These are phyloP conservation scores for Rutstroemia sp. DNA, from an alignment of 2,329 filamentous ascomycete genomes.

Conservation along the genomic window DNA sequence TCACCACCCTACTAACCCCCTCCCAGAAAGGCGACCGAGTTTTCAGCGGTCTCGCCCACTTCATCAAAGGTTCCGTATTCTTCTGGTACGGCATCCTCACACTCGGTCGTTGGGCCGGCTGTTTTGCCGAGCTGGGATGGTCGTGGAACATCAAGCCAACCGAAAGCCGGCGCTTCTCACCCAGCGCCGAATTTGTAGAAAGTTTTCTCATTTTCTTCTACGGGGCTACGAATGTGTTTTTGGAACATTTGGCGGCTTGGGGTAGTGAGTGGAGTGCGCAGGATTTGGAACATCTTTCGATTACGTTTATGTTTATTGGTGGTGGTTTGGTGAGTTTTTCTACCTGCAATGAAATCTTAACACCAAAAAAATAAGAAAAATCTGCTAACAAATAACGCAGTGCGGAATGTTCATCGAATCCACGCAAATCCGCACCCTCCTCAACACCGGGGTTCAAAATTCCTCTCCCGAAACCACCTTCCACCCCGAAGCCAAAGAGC, in stretches of 20 bases:
- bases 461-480: constrained; percentile 30
- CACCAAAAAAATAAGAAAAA: background rate
- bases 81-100: constrained; percentile 88
- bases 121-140: constrained; percentile 88
- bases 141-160: constrained; percentile 81
- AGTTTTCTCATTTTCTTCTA: constrained; percentile 87
- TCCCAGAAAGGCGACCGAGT: constrained; percentile 56
- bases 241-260: constrained; percentile 76
- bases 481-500: constrained; percentile 39
- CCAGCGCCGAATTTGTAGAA: constrained; percentile 83
- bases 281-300: constrained; percentile 87
- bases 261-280: constrained; percentile 65
- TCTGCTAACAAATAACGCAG: constrained; percentile 30
- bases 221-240: constrained; percentile 81
- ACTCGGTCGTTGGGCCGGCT: constrained; percentile 81
- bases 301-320: constrained; percentile 88
- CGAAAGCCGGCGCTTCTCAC: constrained; percentile 41
- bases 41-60: constrained; percentile 82
- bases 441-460: constrained; percentile 40
- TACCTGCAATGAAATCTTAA: constrained; percentile 9
- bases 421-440: constrained; percentile 55
- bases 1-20: constrained; percentile 6
- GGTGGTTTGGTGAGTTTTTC: constrained; percentile 65
- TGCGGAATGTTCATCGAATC: constrained; percentile 85
- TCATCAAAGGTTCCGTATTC: constrained; percentile 91